Evolutionary conservation across 2,329 filamentous ascomycete species (phyloP).

Genomic region (Teratosphaeria zuluensis): DNA sequence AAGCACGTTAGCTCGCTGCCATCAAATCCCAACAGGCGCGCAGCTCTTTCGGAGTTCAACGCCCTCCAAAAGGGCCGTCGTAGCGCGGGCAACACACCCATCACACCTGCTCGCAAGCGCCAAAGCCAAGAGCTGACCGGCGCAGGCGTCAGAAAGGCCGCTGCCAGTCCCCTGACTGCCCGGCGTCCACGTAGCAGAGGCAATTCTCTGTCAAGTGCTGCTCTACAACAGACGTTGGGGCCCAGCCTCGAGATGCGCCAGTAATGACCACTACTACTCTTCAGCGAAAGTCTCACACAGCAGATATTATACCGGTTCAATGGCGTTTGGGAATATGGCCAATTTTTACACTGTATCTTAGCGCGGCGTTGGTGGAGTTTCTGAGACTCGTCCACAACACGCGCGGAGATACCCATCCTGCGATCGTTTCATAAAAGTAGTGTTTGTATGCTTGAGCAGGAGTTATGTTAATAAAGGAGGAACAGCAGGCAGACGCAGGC

Average conservation of each 20-base stretch:
- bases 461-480: neutral
- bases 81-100: slow-evolving; percentile 55
- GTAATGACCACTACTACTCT: neutral
- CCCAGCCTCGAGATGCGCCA: slow-evolving; percentile 4
- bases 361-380: slow-evolving; percentile 14
- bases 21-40: slow-evolving; percentile 54
- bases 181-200: slow-evolving; percentile 13
- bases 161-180: slow-evolving; percentile 11
- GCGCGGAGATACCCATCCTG: slow-evolving; percentile 1
- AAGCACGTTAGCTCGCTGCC: slow-evolving; percentile 43
- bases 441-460: neutral
- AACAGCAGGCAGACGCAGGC: neutral
- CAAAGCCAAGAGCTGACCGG: slow-evolving; percentile 17
- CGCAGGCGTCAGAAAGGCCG: slow-evolving; percentile 20
- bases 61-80: slow-evolving; percentile 56
- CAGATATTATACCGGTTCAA: neutral
- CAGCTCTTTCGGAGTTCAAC: slow-evolving; percentile 51
- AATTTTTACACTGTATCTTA: slow-evolving; percentile 4
- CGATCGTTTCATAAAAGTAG: neutral
- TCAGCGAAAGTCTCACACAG: neutral
- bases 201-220: slow-evolving; percentile 4
- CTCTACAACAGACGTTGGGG: slow-evolving; percentile 6
- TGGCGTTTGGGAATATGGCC: neutral
- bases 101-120: slow-evolving; percentile 51
- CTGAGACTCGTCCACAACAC: neutral